These are phyloP conservation scores for Fusarium duplospermum DNA, from an alignment of 2,329 filamentous ascomycete genomes.

Conservation along the genomic window DNA sequence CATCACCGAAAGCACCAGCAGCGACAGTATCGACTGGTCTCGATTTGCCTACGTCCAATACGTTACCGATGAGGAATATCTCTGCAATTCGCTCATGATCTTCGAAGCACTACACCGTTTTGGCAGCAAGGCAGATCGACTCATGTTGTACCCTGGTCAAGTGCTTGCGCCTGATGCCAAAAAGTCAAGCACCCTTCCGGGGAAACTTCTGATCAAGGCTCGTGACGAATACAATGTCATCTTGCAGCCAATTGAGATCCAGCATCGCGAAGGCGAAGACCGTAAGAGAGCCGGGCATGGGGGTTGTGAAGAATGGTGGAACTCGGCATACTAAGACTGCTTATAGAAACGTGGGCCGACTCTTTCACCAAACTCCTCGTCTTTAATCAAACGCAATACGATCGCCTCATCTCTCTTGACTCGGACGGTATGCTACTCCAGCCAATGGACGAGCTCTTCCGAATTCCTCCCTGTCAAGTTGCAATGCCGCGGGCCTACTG, in stretches of 20 bases:
- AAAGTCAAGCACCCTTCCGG: neutral
- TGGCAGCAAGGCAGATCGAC: constrained; percentile 56
- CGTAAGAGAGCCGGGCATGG: constrained; percentile 40
- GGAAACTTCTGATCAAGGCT: constrained; percentile 53
- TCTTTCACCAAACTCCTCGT: constrained; percentile 76
- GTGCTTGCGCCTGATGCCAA: constrained; percentile 48
- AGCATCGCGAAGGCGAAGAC: constrained; percentile 50
- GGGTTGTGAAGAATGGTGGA: neutral
- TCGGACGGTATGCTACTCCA: constrained; percentile 74
- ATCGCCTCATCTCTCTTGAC: constrained; percentile 63
- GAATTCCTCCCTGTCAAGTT: constrained; percentile 69
- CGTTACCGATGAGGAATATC: constrained; percentile 58
- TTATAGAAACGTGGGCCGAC: constrained; percentile 69
- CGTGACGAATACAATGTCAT: constrained; percentile 59
- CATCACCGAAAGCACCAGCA: neutral
- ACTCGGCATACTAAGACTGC: neutral
- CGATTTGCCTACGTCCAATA: constrained; percentile 62
- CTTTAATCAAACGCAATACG: constrained; percentile 74
- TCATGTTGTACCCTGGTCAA: constrained; percentile 59
- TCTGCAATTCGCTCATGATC: constrained; percentile 64
- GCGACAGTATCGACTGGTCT: constrained; percentile 23
- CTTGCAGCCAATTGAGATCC: constrained; percentile 55
- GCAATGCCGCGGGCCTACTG: constrained; percentile 81
- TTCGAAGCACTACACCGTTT: constrained; percentile 58
- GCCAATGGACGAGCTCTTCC: constrained; percentile 77